Conservation (phyloP, 2,329 filamentous ascomycete genomes). For the Neonectria neomacrospora region DNA sequence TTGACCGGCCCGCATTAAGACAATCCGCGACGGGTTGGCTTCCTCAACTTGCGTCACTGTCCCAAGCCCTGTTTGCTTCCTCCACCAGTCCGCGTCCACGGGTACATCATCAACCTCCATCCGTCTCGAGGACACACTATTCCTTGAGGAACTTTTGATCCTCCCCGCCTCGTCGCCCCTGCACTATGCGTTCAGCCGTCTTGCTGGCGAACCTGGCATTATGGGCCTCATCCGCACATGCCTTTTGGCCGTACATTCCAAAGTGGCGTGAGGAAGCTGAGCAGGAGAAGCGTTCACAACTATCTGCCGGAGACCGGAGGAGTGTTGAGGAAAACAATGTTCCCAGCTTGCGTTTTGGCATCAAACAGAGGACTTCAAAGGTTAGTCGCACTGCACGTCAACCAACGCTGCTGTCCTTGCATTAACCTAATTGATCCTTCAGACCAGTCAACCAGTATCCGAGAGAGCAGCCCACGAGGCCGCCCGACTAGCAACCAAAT, state of each 20-base stretch:
- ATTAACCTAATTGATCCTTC: conserved; percentile 29
- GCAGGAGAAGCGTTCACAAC: conserved; percentile 35
- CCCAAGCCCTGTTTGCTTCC: conserved; percentile 17
- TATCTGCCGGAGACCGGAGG: conserved; percentile 39
- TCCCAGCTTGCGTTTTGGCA: conserved; percentile 53
- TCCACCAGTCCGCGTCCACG: conserved; percentile 13
- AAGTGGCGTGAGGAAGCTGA: conserved; percentile 47
- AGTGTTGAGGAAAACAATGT: conserved; percentile 28
- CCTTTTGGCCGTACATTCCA: conserved; percentile 61
- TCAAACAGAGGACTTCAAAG: conserved; percentile 52
- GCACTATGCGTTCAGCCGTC: conserved; percentile 55
- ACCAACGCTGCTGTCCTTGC: conserved; percentile 16
- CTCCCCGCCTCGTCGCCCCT: conserved; percentile 20
- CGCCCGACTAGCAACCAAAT: conserved; percentile 54
- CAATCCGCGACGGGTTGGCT: conserved; percentile 37
- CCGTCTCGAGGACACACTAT: conserved; percentile 11
- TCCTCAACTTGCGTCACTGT: conserved; percentile 29
- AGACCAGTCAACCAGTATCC: conserved; percentile 49
- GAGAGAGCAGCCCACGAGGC: conserved; percentile 54
- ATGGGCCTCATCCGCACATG: conserved; percentile 57
- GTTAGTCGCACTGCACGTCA: conserved; percentile 43
- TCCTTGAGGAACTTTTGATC: conserved; percentile 12
- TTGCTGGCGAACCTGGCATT: conserved; percentile 60
- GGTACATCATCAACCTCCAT: conserved; percentile 26
- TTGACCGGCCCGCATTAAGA: conserved; percentile 33